Conservation (phyloP, 768 basidiomycete genomes). For the Leccinum truebloodii region DNA sequence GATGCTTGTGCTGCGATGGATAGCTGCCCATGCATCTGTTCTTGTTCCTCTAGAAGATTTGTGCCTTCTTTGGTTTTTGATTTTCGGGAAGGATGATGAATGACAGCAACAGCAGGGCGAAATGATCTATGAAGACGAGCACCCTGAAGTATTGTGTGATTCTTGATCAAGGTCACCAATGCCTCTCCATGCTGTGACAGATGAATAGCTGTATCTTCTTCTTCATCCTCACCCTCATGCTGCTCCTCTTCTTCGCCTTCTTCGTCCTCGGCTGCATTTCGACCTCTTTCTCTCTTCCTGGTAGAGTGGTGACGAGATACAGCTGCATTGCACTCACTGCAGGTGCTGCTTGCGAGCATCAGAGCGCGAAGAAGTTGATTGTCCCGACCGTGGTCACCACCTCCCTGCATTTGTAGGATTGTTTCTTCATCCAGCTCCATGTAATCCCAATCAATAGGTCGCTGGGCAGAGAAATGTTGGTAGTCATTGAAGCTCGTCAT, state of each 20-base stretch:
- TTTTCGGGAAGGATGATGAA: background rate
- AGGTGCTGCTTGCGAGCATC: background rate
- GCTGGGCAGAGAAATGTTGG: background rate
- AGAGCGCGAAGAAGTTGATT: background rate
- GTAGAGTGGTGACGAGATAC: background rate
- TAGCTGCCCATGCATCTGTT: too few relatives aligned
- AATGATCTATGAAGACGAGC: background rate
- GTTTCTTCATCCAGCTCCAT: background rate
- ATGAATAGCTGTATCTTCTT: background rate
- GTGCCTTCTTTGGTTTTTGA: background rate
- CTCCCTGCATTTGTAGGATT: background rate
- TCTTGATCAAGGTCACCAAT: background rate
- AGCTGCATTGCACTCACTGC: background rate
- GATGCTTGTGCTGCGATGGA: too few relatives aligned
- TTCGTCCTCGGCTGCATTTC: background rate
- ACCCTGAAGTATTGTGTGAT: conserved; percentile 1
- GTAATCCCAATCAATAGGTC: background rate
- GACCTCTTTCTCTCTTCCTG: too few relatives aligned
- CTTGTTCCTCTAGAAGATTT: background rate
- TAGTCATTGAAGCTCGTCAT: conserved; percentile 1
- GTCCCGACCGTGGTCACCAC: background rate
- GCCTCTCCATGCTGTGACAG: background rate
- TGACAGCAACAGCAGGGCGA: background rate
- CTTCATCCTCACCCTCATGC: background rate
- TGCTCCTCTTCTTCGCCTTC: too few relatives aligned